Percentiles rank a stretch among this genome's conserved stretches.
Conservation (phyloP, 306 rosid genomes). For the Coriaria nepalensis region DNA sequence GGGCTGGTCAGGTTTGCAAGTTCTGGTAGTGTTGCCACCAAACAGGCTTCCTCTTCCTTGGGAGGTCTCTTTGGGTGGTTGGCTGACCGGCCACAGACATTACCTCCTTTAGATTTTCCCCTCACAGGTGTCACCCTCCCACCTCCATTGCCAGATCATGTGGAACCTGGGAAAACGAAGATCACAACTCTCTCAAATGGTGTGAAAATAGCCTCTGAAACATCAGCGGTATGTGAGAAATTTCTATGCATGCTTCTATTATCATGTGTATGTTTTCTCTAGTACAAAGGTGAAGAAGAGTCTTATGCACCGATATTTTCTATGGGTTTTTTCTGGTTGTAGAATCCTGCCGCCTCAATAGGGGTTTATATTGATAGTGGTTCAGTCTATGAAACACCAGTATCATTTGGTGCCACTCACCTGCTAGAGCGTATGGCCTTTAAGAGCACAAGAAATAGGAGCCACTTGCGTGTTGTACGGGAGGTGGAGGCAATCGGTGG, state of each 20-base stretch:
- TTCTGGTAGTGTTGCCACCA: conserved; percentile 41
- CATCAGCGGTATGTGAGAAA: conserved; percentile 35
- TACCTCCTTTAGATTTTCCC: conserved; percentile 54
- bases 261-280: not conserved
- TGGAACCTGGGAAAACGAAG: conserved; percentile 46
- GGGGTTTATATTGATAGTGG: conserved; percentile 76
- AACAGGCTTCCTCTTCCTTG: conserved; percentile 32
- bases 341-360: conserved; percentile 74
- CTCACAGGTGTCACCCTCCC: conserved; percentile 57
- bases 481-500: conserved; percentile 97
- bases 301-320: not conserved
- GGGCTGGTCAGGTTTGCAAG: conserved; percentile 54
- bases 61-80: conserved; percentile 84
- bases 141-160: conserved; percentile 68
- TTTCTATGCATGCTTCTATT: not conserved
- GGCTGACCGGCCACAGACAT: conserved; percentile 28
- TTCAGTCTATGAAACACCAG: conserved; percentile 66
- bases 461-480: conserved; percentile 74
- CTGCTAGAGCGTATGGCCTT: conserved; percentile 85
- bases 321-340: conserved; percentile 18
- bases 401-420: conserved; percentile 64
- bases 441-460: conserved; percentile 69
- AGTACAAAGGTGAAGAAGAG: not conserved
- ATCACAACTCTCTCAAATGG: conserved; percentile 74
- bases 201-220: conserved; percentile 65